Evolutionary conservation across 345 rosid species (phyloP).

Genomic region (Euphorbia tirucalli): DNA sequence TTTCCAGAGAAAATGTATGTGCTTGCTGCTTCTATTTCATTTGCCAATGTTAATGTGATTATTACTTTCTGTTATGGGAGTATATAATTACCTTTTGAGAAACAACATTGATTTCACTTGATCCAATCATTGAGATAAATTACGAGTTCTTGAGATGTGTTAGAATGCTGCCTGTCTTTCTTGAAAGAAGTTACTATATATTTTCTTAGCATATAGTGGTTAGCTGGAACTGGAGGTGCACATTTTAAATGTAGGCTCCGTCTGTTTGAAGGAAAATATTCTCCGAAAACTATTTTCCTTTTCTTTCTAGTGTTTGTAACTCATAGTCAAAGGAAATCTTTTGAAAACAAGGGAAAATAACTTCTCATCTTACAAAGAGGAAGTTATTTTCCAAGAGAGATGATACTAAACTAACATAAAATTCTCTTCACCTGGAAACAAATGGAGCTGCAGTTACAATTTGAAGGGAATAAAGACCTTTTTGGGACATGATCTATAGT

Average conservation of each 20-base stretch:
- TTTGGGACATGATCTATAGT: too few relatives aligned
- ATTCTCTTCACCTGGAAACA: too few relatives aligned
- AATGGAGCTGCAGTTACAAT: too few relatives aligned
- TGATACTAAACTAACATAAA: too few relatives aligned
- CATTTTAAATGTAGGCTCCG: not conserved
- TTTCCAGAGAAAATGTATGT: conserved; percentile 81
- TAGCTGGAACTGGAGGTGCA: not conserved
- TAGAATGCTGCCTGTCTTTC: not conserved
- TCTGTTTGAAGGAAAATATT: too few relatives aligned
- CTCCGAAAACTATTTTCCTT: too few relatives aligned
- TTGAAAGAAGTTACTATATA: not conserved
- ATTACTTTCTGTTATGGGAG: not conserved
- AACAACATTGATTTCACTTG: not conserved
- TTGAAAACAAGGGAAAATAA: too few relatives aligned
- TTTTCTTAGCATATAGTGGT: not conserved
- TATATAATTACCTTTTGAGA: not conserved
- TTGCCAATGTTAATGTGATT: conserved; percentile 4
- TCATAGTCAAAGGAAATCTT: too few relatives aligned
- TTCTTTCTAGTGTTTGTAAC: too few relatives aligned
- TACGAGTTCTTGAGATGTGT: conserved; percentile 1
- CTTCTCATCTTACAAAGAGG: too few relatives aligned
- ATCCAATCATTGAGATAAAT: not conserved
- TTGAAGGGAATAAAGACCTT: too few relatives aligned
- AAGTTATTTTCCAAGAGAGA: too few relatives aligned
- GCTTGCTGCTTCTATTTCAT: conserved; percentile 10